These are phyloP conservation scores for Lecanosticta acicola DNA, from an alignment of 2,329 filamentous ascomycete species.

Conservation along the genomic window DNA sequence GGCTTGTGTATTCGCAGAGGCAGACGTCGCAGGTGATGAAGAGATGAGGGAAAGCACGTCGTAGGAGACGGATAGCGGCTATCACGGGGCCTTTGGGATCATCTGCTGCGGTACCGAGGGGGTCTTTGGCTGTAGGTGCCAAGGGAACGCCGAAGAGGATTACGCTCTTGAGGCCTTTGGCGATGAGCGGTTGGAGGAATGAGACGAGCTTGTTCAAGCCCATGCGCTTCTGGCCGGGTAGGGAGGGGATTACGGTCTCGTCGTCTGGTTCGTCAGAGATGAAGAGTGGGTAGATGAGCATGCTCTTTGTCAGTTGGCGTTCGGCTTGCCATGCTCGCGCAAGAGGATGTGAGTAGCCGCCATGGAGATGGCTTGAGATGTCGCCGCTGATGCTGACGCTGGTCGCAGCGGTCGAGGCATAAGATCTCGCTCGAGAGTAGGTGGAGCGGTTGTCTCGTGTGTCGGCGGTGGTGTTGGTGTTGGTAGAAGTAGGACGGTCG, in stretches of 20 bases:
- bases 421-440: conserved; percentile 44
- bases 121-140: conserved; percentile 74
- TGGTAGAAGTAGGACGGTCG: conserved; percentile 37
- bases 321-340: conserved; percentile 49
- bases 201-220: conserved; percentile 80
- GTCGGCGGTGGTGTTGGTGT: conserved; percentile 39
- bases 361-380: conserved; percentile 48
- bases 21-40: conserved; percentile 93
- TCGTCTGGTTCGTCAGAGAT: conserved; percentile 92
- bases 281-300: conserved; percentile 98
- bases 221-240: conserved; percentile 83
- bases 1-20: conserved; percentile 96
- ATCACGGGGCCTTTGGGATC: conserved; percentile 92
- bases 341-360: conserved; percentile 48
- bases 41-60: conserved; percentile 78
- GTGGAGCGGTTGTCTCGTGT: conserved; percentile 42
- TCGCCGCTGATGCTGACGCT: conserved; percentile 49
- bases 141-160: conserved; percentile 95
- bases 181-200: conserved; percentile 78
- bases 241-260: conserved; percentile 80
- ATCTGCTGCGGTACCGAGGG: conserved; percentile 84
- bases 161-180: conserved; percentile 84
- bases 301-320: conserved; percentile 59
- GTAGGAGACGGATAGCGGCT: conserved; percentile 73
- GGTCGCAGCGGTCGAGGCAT: conserved; percentile 48